Conservation (phyloP, 768 basidiomycete genomes). For the Termitomyces sp. region DNA sequence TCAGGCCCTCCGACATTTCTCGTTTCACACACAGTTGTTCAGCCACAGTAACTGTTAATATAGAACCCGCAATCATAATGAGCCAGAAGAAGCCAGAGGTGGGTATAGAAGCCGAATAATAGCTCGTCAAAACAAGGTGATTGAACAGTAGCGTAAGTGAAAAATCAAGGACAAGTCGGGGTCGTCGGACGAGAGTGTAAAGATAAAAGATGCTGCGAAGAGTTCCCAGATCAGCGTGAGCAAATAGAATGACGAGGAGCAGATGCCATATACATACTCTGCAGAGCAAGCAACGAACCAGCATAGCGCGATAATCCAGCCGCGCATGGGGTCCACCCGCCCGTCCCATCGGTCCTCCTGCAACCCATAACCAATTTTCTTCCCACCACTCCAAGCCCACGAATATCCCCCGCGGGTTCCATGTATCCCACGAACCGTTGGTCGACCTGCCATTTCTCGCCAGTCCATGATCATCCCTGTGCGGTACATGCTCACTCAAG, state of each 20-base stretch:
- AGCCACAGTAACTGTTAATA: conserved; percentile 71
- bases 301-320: conserved; percentile 85
- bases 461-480: conserved; percentile 94
- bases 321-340: conserved; percentile 69
- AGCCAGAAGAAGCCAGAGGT: conserved; percentile 93
- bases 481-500: neutral
- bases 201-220: conserved; percentile 62
- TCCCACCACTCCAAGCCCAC: conserved; percentile 79
- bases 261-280: conserved; percentile 58
- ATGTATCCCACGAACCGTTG: conserved; percentile 64
- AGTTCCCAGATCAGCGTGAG: neutral
- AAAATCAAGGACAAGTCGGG: conserved; percentile 94
- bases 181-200: conserved; percentile 82
- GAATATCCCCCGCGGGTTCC: conserved; percentile 61
- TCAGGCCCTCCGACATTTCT: conserved; percentile 84
- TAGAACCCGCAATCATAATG: conserved; percentile 63
- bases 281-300: conserved; percentile 81
- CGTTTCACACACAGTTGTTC: conserved; percentile 90
- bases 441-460: conserved; percentile 87
- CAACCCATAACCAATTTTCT: conserved; percentile 60
- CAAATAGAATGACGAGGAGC: neutral
- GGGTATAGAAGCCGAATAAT: conserved; percentile 79
- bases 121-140: conserved; percentile 91
- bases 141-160: conserved; percentile 85
- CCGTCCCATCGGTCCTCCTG: conserved; percentile 57